These are phyloP conservation scores for Solanum bulbocastanum DNA, from an alignment of 257 asterid species.

Conservation along the genomic window DNA sequence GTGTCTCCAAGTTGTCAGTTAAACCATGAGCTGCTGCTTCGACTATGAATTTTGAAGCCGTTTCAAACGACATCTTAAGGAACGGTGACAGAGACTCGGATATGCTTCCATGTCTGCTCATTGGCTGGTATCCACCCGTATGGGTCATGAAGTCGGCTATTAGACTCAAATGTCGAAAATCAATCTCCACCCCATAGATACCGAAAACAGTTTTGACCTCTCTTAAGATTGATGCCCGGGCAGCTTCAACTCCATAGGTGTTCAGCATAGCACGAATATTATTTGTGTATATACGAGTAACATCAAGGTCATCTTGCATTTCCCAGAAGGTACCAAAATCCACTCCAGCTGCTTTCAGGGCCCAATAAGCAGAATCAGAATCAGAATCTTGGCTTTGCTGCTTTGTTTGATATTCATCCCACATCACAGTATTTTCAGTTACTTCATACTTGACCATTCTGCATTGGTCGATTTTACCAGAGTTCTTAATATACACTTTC, in stretches of 20 bases:
- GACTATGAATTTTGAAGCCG: constrained; percentile 79
- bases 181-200: constrained; percentile 82
- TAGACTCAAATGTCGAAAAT: constrained; percentile 74
- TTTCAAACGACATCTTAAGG: constrained; percentile 85
- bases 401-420: constrained; percentile 48
- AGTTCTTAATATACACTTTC: constrained; percentile 53
- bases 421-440: constrained; percentile 68
- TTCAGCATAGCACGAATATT: constrained; percentile 53
- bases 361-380: constrained; percentile 41
- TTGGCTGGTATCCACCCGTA: constrained; percentile 67
- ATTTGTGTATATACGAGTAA: constrained; percentile 61
- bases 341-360: constrained; percentile 75
- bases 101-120: constrained; percentile 86
- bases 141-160: constrained; percentile 90
- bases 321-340: constrained; percentile 73
- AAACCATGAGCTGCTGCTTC: constrained; percentile 68
- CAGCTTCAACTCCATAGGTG: constrained; percentile 89
- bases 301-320: constrained; percentile 63
- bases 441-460: constrained; percentile 60
- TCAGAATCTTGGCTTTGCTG: constrained; percentile 4
- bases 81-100: constrained; percentile 68
- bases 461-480: constrained; percentile 69
- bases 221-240: constrained; percentile 64
- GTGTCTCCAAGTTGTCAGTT: constrained; percentile 60
- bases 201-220: constrained; percentile 84